phyloP scores from a whole-genome alignment of 345 rosid genomes.

The Sisymbrium irio region DNA sequence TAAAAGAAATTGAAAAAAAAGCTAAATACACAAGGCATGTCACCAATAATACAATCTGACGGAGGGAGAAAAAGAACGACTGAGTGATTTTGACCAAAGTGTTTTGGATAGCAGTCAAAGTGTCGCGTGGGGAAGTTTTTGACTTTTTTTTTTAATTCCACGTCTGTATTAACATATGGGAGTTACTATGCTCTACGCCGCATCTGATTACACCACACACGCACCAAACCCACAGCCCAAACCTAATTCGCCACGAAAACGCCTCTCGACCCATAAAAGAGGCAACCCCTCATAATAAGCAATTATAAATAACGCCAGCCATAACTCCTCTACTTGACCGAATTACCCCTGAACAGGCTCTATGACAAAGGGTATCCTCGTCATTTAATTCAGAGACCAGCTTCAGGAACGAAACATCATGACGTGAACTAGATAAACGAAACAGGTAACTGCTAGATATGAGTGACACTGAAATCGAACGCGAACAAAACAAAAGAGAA shows the following conservation, averaged over 20 bases:
- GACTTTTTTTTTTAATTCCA: slow-evolving; percentile 4
- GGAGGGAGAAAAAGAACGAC: background rate
- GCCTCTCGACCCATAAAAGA: slow-evolving; percentile 39
- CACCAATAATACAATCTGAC: background rate
- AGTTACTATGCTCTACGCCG: slow-evolving; percentile 19
- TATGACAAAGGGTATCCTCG: background rate
- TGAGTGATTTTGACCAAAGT: slow-evolving; percentile 25
- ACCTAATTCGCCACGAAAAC: slow-evolving; percentile 39
- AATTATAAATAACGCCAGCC: slow-evolving; percentile 28
- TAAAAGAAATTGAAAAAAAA: background rate
- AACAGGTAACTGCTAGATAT: background rate
- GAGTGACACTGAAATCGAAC: too few relatives aligned
- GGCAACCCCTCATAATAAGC: slow-evolving; percentile 33
- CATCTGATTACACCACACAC: slow-evolving; percentile 30
- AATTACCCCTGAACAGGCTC: slow-evolving; percentile 5
- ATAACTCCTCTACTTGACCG: slow-evolving; percentile 11
- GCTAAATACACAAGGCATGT: slow-evolving; percentile 2
- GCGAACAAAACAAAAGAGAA: too few relatives aligned
- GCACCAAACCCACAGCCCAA: slow-evolving; percentile 27
- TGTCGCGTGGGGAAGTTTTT: slow-evolving; percentile 10
- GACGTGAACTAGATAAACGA: slow-evolving; percentile 20
- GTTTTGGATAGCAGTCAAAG: slow-evolving; percentile 14
- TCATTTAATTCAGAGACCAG: slow-evolving; percentile 17
- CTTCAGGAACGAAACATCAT: slow-evolving; percentile 7
- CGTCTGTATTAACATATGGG: slow-evolving; percentile 11